Evolutionary conservation across 2,329 filamentous ascomycete genomes (phyloP), one percentile per base, ranked within the genome.

Genomic region (Penicillium italicum): DNA sequence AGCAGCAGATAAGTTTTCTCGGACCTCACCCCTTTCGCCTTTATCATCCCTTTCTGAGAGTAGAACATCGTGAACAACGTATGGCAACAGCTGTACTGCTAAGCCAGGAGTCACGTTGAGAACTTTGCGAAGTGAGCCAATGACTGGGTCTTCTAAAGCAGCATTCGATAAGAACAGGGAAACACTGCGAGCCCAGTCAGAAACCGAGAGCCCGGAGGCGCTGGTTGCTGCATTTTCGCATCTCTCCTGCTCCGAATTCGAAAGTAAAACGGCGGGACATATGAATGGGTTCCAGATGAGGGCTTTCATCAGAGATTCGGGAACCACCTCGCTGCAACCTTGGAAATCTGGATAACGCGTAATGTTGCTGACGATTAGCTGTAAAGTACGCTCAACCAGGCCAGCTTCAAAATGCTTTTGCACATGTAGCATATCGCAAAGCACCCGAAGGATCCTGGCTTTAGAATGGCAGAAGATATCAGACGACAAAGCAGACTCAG

Each of bases 31-130:
- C 28, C 85, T 81, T 37, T 80, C 76, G 59, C 85, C 82, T 30
- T 86, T 81, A 34, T 80, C 79, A 28, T 87, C 81, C n/a, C 82
- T 74, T 65, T 93, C 87, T 38, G 84, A 82, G 1, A 85, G 77
- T 0, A 99, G 79, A 16, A 91, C 85, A 40, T 96, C 78, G 72
- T 99, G 95, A 3, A 96, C 77, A 50, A 97, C 82, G 62, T 90
- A 95, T 0, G 92, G 91, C 47, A 97, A 87, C 0, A 90, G 79
- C 40, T 85, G 82, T 57, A 86, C 82, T 0, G 91, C 88, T 67
- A 97, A 85, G 0, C 83, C 82, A 38, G 83, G 80, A 26, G 93
- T 83, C 12, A 81, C 79, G 12, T 77, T 72, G 5, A 97, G 76
- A 37, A 94, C 81, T 5, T 83, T 82, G 1, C 82, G 78, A 24